Evolutionary conservation across 1,284 basidiomycete species (phyloP).

Genomic region (Ceratobasidium sp.): DNA sequence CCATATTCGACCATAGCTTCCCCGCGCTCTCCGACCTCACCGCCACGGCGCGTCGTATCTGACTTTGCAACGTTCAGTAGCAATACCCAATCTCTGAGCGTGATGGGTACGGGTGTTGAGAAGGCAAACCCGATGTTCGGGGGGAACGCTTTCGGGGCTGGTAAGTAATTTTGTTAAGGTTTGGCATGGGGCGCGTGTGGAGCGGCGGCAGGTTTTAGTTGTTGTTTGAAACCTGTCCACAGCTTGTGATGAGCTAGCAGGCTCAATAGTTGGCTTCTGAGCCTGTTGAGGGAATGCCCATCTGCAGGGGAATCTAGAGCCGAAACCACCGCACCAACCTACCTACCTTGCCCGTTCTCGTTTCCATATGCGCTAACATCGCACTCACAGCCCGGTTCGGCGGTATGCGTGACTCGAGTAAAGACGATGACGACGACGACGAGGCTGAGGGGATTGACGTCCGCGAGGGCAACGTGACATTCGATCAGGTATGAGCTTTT

Average conservation of each 20-base stretch:
- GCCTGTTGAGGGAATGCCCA: too few species aligned
- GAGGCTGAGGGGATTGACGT: slow-evolving; percentile 73
- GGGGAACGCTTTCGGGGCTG: slow-evolving; percentile 47
- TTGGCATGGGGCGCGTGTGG: neutral
- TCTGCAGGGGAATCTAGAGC: too few species aligned
- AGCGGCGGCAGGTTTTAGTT: neutral
- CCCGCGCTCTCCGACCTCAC: slow-evolving; percentile 63
- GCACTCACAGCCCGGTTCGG: slow-evolving; percentile 63
- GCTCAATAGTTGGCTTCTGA: too few species aligned
- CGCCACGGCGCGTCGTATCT: slow-evolving; percentile 86
- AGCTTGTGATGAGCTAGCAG: too few species aligned
- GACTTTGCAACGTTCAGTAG: slow-evolving; percentile 94
- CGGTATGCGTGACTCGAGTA: slow-evolving; percentile 67
- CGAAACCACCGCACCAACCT: too few species aligned
- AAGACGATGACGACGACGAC: slow-evolving; percentile 71
- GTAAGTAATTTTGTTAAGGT: slow-evolving; percentile 16
- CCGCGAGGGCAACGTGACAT: slow-evolving; percentile 83
- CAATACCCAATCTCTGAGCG: slow-evolving; percentile 71
- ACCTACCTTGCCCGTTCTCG: too few species aligned
- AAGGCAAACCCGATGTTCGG: slow-evolving; percentile 53
- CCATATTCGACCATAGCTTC: neutral
- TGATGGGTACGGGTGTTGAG: slow-evolving; percentile 81
- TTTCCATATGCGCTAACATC: too few species aligned
- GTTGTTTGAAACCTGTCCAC: neutral
- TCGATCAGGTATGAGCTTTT: slow-evolving; percentile 80